These are phyloP conservation scores for Rhynchospora pubera DNA, from an alignment of 176 grass and related monocot species.

Conservation along the genomic window DNA sequence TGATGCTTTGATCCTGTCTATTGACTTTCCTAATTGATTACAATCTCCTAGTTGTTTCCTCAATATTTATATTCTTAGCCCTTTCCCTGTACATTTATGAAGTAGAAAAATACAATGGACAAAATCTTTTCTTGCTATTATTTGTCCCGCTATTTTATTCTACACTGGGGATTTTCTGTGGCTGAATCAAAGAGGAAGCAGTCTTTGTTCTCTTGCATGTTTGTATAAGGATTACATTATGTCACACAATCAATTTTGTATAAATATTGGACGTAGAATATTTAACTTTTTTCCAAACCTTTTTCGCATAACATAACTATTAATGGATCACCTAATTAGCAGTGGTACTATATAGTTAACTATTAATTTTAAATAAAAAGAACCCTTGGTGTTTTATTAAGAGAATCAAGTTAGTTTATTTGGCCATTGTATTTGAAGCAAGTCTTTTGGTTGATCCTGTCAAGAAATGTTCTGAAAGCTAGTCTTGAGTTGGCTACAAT, in stretches of 20 bases:
- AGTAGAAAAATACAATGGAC: neutral
- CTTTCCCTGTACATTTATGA: conserved; percentile 1
- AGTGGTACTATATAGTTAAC: neutral
- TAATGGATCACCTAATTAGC: neutral
- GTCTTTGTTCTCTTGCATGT: neutral
- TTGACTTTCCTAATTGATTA: neutral
- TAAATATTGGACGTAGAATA: neutral
- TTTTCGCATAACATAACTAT: neutral
- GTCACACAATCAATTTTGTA: neutral
- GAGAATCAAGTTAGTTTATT: neutral
- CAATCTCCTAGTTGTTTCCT: neutral
- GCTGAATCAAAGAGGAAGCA: neutral
- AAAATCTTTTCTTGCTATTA: neutral
- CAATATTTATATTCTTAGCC: neutral
- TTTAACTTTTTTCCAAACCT: neutral
- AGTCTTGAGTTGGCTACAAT: neutral
- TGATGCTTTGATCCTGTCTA: neutral
- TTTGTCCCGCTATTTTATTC: conserved; percentile 6
- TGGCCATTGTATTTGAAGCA: neutral
- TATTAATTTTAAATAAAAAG: neutral
- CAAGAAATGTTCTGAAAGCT: neutral
- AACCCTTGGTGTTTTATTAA: neutral
- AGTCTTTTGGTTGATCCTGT: neutral
- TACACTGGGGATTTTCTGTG: conserved; percentile 6
- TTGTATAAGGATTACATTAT: neutral